Evolutionary conservation across 768 basidiomycete species (phyloP).

Genomic region (Rhizopogon vesiculosus): DNA sequence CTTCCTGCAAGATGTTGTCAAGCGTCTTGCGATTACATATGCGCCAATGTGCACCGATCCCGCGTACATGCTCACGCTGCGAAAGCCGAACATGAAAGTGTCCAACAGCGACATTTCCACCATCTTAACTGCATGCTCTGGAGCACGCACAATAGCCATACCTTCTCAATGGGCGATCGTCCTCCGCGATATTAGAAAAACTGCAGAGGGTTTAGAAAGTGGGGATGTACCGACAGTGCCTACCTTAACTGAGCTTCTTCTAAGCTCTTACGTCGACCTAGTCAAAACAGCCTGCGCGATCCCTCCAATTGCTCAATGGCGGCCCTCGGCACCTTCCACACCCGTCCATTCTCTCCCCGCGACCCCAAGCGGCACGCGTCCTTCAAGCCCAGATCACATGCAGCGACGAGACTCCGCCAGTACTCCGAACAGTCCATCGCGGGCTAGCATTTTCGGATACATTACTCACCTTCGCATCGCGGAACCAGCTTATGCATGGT

Average conservation of each 20-base stretch:
- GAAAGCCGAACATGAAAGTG: slow-evolving; percentile 6
- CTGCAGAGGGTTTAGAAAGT: neutral
- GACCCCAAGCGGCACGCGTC: slow-evolving; percentile 10
- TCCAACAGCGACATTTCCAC: slow-evolving; percentile 16
- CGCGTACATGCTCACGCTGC: slow-evolving; percentile 9
- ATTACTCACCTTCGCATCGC: slow-evolving; percentile 13
- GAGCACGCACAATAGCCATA: slow-evolving; percentile 25
- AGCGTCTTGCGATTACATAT: slow-evolving; percentile 32
- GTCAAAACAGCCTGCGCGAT: neutral
- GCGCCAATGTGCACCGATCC: slow-evolving; percentile 2
- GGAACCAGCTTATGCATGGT: slow-evolving; percentile 12
- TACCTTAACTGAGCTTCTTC: slow-evolving; percentile 3
- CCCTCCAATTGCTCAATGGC: slow-evolving; percentile 3
- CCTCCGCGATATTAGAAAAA: neutral
- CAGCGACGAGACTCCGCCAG: neutral
- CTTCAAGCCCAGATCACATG: slow-evolving; percentile 20
- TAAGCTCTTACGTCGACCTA: slow-evolving; percentile 6
- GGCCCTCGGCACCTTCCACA: slow-evolving; percentile 11
- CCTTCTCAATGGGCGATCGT: slow-evolving; percentile 10
- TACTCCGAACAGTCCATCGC: neutral
- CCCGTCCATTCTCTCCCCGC: neutral
- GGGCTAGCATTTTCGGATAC: neutral
- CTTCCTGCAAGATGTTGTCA: slow-evolving; percentile 29
- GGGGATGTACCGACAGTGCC: neutral
- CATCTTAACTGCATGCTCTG: slow-evolving; percentile 29